Base-by-base conservation (phyloP, 2,329 filamentous ascomycete species). In the Aspergillus neoniger region DNA sequence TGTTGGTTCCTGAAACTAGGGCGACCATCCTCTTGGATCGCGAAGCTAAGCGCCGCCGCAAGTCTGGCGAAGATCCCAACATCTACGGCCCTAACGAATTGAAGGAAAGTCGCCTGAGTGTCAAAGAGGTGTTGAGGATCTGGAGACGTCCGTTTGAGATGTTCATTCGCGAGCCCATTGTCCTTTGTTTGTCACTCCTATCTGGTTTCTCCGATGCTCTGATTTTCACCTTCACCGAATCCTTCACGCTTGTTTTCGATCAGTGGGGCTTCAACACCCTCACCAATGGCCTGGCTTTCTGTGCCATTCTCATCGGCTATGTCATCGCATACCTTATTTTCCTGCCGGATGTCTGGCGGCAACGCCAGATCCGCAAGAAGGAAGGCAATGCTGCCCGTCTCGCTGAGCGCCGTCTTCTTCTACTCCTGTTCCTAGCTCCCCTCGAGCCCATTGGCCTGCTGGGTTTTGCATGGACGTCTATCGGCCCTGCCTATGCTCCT, bases 1-100 rank as follows among this genome's bases (percentile, higher is more conserved):
- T 90, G 60, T 81, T 86, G 6, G 91, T 95, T 1, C 91, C 91
- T 1, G 91, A 95, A 75, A 95, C 91, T 0, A 84, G 91, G 55
- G 84, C 86, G 0, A 91, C 88, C 5, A 85, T 92, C 62, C 83
- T 95, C 79, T 87, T 96, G 82, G 88, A 95, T 78, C 81, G 81
- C 2, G 91, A 92, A 60, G 91, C 91, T 28, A 91, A 91, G 82
- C 86, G 85, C 73, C 85, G 87, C 64, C 85, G 91, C 73, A 80
- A 87, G 76, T 79, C 79, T 8, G 86, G 86, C 36, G 76, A 84
- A 65, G 71, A 76, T 36, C 79, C 82, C 54, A 86, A 90, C 65
- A 73, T 92, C 65, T 91, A 86, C 68, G 91, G 91, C 0, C 89
- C 89, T 1, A 87, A 89, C 60, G 90, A 93, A 74, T 86, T 85